Conservation (phyloP, 345 rosid species). For the Diplotaxis tenuifolia region DNA sequence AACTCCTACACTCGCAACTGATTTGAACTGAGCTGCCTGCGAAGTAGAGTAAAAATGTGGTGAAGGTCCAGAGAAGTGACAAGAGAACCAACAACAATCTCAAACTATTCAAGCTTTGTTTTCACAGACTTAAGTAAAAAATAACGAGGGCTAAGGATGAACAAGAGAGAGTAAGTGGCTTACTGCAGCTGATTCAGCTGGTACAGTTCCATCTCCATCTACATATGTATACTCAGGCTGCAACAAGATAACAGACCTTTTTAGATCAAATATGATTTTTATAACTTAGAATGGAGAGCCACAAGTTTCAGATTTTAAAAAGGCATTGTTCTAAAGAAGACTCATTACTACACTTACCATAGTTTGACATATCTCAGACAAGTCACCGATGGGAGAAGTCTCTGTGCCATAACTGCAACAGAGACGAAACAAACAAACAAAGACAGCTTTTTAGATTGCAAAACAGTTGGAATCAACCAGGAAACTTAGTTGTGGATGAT, state of each 20-base stretch:
- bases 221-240: constrained; percentile 79
- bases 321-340: not conserved
- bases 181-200: constrained; percentile 81
- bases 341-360: constrained; percentile 47
- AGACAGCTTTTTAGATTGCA: not conserved
- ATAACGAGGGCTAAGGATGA: too few species aligned
- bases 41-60: not conserved
- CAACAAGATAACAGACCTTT: constrained; percentile 12
- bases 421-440: too few species aligned
- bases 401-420: constrained; percentile 77
- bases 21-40: constrained; percentile 67
- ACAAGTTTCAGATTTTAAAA: not conserved
- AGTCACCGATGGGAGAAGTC: constrained; percentile 65
- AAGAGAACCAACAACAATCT: constrained; percentile 10
- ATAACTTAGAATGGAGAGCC: not conserved
- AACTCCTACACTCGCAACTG: constrained; percentile 65
- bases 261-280: not conserved
- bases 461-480: not conserved
- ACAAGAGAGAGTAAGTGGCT: constrained; percentile 15
- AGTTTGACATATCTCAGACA: constrained; percentile 79
- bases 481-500: not conserved
- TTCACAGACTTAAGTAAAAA: too few species aligned
- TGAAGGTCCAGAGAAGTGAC: not conserved
- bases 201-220: constrained; percentile 96
- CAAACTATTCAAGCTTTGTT: not conserved